Evolutionary conservation across 2,329 filamentous ascomycete genomes (phyloP).

Genomic region (Diaporthe aspalathi): DNA sequence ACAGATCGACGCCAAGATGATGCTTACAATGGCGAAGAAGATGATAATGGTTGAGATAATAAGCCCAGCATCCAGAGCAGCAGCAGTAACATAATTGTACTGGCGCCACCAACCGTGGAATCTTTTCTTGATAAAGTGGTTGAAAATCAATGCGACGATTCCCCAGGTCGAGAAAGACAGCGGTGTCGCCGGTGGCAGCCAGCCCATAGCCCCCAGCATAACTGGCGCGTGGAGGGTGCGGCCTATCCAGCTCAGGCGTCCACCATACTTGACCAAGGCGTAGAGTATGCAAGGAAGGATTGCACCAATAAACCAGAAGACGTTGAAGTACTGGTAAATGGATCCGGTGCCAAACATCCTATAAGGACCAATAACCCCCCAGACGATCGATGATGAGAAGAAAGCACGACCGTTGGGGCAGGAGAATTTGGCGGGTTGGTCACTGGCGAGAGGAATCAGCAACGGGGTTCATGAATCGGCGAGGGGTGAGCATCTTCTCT

Average conservation of each 20-base stretch:
- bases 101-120: constrained; percentile 72
- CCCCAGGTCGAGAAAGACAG: constrained; percentile 71
- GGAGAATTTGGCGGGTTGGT: constrained; percentile 55
- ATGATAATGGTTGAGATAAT: constrained; percentile 52
- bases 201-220: constrained; percentile 65
- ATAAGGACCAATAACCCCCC: constrained; percentile 67
- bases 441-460: constrained; percentile 51
- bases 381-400: constrained; percentile 67
- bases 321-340: constrained; percentile 63
- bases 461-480: constrained; percentile 45
- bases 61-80: constrained; percentile 54
- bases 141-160: constrained; percentile 67
- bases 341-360: constrained; percentile 65
- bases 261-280: constrained; percentile 48
- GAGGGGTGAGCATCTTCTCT: too few relatives aligned
- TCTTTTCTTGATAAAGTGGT: constrained; percentile 64
- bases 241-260: constrained; percentile 45
- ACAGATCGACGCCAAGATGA: background rate
- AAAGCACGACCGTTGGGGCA: constrained; percentile 55
- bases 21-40: constrained; percentile 49
- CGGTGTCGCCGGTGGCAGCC: constrained; percentile 69
- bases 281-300: constrained; percentile 61
- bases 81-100: constrained; percentile 56
- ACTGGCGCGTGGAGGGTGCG: constrained; percentile 67
- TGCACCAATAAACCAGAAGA: constrained; percentile 65